phyloP scores from a whole-genome alignment of 495 filamentous ascomycete genomes.

The Trichoderma parareesei region DNA sequence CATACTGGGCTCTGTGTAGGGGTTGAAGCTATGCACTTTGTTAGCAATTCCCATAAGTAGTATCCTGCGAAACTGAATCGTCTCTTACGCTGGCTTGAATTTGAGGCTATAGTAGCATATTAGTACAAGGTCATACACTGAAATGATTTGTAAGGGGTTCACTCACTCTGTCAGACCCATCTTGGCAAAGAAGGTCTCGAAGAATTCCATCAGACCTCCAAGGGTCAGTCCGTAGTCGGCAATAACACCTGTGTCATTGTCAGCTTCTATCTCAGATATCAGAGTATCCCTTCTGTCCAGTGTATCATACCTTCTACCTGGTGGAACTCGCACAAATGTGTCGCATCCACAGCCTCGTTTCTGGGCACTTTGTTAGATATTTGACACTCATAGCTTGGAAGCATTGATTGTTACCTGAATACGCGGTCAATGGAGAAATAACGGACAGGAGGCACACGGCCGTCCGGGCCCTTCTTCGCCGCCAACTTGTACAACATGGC shows the following conservation, averaged over 20 bases:
- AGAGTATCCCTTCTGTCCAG: neutral
- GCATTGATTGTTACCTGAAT: conserved; percentile 56
- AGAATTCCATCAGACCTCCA: conserved; percentile 91
- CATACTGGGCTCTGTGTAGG: conserved; percentile 96
- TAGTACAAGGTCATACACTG: neutral
- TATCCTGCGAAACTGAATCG: neutral
- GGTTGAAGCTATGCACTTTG: conserved; percentile 40
- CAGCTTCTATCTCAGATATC: neutral
- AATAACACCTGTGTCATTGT: conserved; percentile 55
- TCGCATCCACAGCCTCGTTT: conserved; percentile 86
- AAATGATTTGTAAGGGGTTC: neutral
- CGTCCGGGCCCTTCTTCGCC: conserved; percentile 45
- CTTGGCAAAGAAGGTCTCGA: conserved; percentile 91
- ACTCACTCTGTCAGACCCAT: conserved; percentile 71
- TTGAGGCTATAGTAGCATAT: conserved; percentile 37
- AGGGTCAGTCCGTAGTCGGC: conserved; percentile 88
- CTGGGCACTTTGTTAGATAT: neutral
- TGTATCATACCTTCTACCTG: conserved; percentile 62
- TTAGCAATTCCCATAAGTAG: neutral
- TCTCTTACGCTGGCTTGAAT: conserved; percentile 86
- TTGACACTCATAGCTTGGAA: neutral
- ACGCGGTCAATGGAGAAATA: conserved; percentile 98
- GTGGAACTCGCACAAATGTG: conserved; percentile 96
- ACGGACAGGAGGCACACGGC: conserved; percentile 57
- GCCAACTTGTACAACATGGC: conserved; percentile 87